phyloP scores from a whole-genome alignment of 768 basidiomycete species.

The Boletales sp. region DNA sequence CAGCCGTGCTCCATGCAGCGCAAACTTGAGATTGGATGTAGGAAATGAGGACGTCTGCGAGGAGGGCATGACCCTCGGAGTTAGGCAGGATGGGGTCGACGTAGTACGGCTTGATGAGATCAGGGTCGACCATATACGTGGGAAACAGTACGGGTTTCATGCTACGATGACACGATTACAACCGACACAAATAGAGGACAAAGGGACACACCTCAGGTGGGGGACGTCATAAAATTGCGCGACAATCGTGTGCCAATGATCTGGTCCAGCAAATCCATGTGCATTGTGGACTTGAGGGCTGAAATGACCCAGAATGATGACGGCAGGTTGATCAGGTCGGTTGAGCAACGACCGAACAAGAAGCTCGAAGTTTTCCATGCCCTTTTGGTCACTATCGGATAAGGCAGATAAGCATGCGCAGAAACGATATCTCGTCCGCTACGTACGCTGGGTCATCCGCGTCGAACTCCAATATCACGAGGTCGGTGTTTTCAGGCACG shows the following conservation, averaged over 20 bases:
- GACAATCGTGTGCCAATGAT: constrained; percentile 84
- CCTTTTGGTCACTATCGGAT: constrained; percentile 54
- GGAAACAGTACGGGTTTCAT: constrained; percentile 81
- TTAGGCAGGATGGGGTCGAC: constrained; percentile 82
- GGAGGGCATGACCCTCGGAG: constrained; percentile 72
- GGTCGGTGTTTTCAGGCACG: constrained; percentile 88
- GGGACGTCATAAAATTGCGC: constrained; percentile 98
- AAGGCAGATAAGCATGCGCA: neutral
- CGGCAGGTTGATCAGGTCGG: constrained; percentile 86
- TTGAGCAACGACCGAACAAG: constrained; percentile 89
- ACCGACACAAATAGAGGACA: neutral
- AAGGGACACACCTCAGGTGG: constrained; percentile 58
- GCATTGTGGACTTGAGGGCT: constrained; percentile 75
- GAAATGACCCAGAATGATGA: constrained; percentile 95
- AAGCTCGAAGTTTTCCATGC: constrained; percentile 84
- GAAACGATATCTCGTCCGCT: neutral
- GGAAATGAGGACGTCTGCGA: constrained; percentile 87
- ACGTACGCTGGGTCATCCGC: constrained; percentile 84
- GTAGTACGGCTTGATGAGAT: constrained; percentile 66
- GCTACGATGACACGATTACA: constrained; percentile 33
- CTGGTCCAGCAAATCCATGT: constrained; percentile 86
- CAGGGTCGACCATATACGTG: constrained; percentile 72
- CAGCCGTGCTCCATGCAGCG: constrained; percentile 73
- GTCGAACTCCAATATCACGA: constrained; percentile 95
- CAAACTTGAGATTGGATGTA: constrained; percentile 93